phyloP scores from a whole-genome alignment of 1,139 yeast genomes.

The Candida dubliniensis region DNA sequence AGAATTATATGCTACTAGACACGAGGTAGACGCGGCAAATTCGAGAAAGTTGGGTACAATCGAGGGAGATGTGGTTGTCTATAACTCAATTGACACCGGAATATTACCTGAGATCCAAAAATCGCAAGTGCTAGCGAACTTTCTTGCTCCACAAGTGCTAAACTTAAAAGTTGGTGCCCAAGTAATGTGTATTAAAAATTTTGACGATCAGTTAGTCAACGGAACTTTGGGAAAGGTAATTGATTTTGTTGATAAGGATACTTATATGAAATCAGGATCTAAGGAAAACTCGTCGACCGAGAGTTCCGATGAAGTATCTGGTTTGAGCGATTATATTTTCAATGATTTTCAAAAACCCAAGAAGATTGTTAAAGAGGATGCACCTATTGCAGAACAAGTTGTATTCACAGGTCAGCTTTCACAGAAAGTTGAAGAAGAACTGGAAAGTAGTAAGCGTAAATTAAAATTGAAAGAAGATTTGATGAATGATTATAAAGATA shows the following conservation, averaged over 20 bases:
- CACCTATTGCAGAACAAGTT: neutral
- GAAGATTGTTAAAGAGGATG: conserved; percentile 8
- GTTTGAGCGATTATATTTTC: conserved; percentile 26
- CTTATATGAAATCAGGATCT: conserved; percentile 28
- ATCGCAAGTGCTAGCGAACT: conserved; percentile 54
- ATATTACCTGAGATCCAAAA: conserved; percentile 43
- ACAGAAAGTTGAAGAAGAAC: conserved; percentile 13
- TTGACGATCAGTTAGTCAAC: conserved; percentile 84
- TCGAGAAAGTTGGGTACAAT: conserved; percentile 50
- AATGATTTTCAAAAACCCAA: conserved; percentile 17
- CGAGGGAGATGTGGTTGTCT: conserved; percentile 48
- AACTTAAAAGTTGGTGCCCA: conserved; percentile 80
- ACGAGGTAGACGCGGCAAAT: conserved; percentile 84
- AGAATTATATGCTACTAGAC: conserved; percentile 77
- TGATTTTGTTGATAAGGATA: conserved; percentile 40
- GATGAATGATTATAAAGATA: conserved; percentile 23
- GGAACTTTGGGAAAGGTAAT: conserved; percentile 86
- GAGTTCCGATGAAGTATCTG: conserved; percentile 10
- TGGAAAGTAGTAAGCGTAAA: conserved; percentile 21
- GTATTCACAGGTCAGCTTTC: conserved; percentile 8
- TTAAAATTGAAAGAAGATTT: conserved; percentile 18
- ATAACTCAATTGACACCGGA: conserved; percentile 66
- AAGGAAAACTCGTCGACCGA: neutral
- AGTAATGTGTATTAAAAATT: conserved; percentile 93
- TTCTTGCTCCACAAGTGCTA: conserved; percentile 68